These are phyloP conservation scores for Corylus heterophylla DNA, from an alignment of 306 rosid species.

Conservation along the genomic window DNA sequence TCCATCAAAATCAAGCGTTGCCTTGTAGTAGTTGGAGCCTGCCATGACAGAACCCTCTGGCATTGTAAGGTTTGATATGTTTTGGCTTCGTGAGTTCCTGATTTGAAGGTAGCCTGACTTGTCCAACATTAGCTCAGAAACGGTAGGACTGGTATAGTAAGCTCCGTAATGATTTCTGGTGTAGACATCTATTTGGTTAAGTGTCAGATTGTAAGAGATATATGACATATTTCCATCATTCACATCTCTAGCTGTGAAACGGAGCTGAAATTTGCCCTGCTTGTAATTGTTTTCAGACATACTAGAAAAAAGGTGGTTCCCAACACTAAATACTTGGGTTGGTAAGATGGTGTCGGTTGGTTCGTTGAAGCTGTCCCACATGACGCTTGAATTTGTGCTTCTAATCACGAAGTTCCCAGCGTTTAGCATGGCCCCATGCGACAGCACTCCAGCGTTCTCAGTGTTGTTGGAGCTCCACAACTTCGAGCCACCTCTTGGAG, in stretches of 20 bases:
- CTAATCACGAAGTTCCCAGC: not conserved
- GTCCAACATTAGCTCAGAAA: not conserved
- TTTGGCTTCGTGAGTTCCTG: not conserved
- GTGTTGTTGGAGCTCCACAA: not conserved
- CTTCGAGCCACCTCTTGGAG: not conserved
- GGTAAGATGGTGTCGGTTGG: slow-evolving; percentile 6
- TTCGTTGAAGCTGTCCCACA: not conserved
- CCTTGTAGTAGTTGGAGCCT: not conserved
- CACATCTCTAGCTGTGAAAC: not conserved
- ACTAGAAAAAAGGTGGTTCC: not conserved
- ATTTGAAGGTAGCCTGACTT: not conserved
- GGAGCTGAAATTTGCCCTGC: not conserved
- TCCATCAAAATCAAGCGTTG: slow-evolving; percentile 9
- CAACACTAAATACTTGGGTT: not conserved
- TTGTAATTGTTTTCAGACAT: not conserved
- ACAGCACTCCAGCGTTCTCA: not conserved
- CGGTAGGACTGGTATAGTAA: not conserved
- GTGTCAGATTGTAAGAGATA: not conserved
- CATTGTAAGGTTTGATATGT: not conserved
- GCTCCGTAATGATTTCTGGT: not conserved
- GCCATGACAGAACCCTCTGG: not conserved
- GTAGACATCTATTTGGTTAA: not conserved
- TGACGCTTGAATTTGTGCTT: not conserved
- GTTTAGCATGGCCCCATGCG: not conserved
- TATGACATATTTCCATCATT: not conserved